phyloP scores from a whole-genome alignment of 108 stramenopile genomes.

The Nitzschia palea region DNA sequence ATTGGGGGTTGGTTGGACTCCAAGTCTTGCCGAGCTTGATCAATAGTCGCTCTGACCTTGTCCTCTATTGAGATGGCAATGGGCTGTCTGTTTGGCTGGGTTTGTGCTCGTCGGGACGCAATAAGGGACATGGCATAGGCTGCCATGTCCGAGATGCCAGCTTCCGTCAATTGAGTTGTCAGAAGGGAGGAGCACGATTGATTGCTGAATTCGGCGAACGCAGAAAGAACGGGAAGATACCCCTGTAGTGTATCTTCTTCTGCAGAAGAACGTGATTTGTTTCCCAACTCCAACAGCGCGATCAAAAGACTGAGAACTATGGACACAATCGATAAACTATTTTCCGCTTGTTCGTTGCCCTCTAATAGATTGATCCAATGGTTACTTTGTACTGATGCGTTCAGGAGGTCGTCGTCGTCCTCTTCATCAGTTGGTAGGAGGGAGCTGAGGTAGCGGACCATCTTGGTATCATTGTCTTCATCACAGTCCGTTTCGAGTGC shows the following conservation, averaged over 20 bases:
- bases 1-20: conserved; percentile 72
- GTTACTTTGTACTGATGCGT: too few species aligned
- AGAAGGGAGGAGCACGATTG: not conserved
- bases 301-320: conserved; percentile 70
- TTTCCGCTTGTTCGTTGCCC: conserved; percentile 12
- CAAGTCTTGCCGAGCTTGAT: conserved; percentile 54
- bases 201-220: conserved; percentile 24
- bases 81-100: not conserved
- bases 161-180: conserved; percentile 10
- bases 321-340: conserved; percentile 57
- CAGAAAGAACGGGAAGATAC: conserved; percentile 44
- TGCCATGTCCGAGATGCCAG: conserved; percentile 73
- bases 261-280: conserved; percentile 41
- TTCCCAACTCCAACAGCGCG: conserved; percentile 75
- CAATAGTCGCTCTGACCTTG: conserved; percentile 17
- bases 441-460: not conserved
- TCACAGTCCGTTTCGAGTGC: too few species aligned
- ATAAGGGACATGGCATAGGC: conserved; percentile 78
- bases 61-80: not conserved
- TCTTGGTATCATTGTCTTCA: not conserved
- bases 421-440: too few species aligned
- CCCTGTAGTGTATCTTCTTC: conserved; percentile 58
- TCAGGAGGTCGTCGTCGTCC: too few species aligned
- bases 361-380: too few species aligned
- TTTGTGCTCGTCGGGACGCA: conserved; percentile 37